Percentiles rank a stretch among this genome's conserved stretches.
phyloP scores from a whole-genome alignment of 2,329 filamentous ascomycete species.

The Fusarium piperis region DNA sequence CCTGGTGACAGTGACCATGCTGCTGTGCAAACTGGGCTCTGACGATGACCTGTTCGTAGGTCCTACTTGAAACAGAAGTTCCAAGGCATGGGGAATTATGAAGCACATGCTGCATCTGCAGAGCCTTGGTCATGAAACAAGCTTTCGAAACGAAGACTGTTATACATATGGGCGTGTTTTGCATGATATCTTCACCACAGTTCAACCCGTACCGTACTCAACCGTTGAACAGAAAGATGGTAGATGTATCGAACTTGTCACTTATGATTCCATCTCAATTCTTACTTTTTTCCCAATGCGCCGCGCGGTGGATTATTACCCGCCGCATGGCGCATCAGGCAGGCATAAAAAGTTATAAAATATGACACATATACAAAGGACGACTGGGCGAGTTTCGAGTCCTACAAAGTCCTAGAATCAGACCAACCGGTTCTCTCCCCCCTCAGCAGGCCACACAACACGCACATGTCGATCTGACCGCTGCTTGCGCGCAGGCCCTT shows the following conservation, averaged over 20 bases:
- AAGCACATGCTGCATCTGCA: conserved; percentile 4
- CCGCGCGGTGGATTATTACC: not conserved
- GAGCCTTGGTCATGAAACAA: conserved; percentile 23
- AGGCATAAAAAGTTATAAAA: not conserved
- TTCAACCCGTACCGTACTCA: not conserved
- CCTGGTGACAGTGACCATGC: not conserved
- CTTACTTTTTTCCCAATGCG: not conserved
- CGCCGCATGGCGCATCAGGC: not conserved
- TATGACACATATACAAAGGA: not conserved
- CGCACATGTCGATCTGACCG: conserved; percentile 11
- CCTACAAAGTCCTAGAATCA: conserved; percentile 4
- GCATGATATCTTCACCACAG: not conserved
- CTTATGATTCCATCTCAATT: not conserved
- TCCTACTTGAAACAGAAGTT: conserved; percentile 22
- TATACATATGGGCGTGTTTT: not conserved
- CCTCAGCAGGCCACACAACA: conserved; percentile 10
- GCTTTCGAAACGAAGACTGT: conserved; percentile 18
- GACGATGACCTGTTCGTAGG: not conserved
- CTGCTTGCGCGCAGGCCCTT: conserved; percentile 17
- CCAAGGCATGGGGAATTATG: not conserved
- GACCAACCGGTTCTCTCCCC: not conserved
- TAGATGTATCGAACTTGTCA: not conserved
- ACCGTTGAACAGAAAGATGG: not conserved
- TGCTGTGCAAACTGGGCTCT: not conserved
- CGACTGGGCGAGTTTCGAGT: not conserved